These are phyloP conservation scores for Elsinoe perseae DNA, from an alignment of 2,329 filamentous ascomycete species.

Conservation along the genomic window DNA sequence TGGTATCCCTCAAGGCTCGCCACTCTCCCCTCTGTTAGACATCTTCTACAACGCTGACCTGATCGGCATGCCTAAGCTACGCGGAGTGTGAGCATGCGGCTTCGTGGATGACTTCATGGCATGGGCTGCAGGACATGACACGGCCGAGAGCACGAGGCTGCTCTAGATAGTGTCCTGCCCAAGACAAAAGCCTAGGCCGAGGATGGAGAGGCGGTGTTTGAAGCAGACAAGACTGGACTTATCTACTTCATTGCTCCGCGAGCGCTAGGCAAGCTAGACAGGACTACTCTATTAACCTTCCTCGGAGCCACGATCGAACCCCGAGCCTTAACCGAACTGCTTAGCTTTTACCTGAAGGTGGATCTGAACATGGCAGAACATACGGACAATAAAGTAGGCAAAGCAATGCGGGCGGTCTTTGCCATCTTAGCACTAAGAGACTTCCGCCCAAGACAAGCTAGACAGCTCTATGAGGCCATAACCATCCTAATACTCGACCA, in stretches of 20 bases:
- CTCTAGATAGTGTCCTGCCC: not conserved
- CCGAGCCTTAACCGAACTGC: not conserved
- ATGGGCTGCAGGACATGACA: not conserved
- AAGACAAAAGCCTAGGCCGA: not conserved
- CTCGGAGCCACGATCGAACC: not conserved
- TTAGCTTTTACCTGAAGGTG: not conserved
- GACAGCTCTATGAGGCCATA: not conserved
- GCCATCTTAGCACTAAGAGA: not conserved
- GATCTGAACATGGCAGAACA: not conserved
- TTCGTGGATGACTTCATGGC: not conserved
- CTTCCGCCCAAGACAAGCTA: not conserved
- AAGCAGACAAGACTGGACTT: not conserved
- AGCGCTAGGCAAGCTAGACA: not conserved
- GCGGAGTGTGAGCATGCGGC: not conserved
- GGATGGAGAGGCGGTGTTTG: not conserved
- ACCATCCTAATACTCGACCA: not conserved
- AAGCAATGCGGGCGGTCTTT: not conserved
- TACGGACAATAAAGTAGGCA: not conserved
- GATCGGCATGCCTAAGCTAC: not conserved
- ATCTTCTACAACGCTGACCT: slow-evolving; percentile 30
- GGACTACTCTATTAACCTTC: not conserved
- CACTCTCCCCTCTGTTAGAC: slow-evolving; percentile 29
- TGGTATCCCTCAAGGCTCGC: slow-evolving; percentile 28
- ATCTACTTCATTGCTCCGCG: not conserved
- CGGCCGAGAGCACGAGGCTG: not conserved